Evolutionary conservation across 441 rosid species (phyloP).

Genomic region (Jatropha podagrica): DNA sequence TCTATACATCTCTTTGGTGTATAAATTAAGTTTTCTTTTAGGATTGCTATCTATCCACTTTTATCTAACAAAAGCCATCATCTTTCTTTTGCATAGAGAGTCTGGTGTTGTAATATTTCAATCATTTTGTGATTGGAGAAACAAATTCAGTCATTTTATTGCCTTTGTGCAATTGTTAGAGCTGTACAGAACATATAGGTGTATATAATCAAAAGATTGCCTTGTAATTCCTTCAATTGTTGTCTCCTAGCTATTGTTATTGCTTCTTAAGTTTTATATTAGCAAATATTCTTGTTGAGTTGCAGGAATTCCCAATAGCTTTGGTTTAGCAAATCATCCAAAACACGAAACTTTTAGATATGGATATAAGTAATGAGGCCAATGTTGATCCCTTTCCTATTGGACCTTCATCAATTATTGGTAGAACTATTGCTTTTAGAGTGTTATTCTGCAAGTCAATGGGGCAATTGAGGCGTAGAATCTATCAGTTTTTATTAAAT

Average conservation of each 20-base stretch:
- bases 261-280: not conserved
- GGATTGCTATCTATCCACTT: not conserved
- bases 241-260: not conserved
- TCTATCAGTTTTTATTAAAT: constrained; percentile 39
- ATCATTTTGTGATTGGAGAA: not conserved
- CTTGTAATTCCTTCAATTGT: not conserved
- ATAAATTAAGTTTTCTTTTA: not conserved
- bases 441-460: constrained; percentile 77
- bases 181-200: not conserved
- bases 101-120: not conserved
- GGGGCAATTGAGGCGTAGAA: constrained; percentile 55
- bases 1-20: constrained; percentile 2
- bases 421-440: constrained; percentile 80
- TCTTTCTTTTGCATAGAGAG: not conserved
- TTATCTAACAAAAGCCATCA: not conserved
- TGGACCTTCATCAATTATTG: constrained; percentile 83
- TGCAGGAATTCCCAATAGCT: not conserved
- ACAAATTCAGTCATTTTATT: not conserved
- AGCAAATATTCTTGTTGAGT: not conserved
- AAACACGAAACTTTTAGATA: constrained; percentile 23
- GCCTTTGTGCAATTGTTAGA: not conserved
- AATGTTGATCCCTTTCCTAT: constrained; percentile 67
- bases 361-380: constrained; percentile 93
- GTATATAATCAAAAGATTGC: not conserved
- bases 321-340: not conserved